Conservation (phyloP, 75 land plant genomes). For the Isoetes taiwanensis region DNA sequence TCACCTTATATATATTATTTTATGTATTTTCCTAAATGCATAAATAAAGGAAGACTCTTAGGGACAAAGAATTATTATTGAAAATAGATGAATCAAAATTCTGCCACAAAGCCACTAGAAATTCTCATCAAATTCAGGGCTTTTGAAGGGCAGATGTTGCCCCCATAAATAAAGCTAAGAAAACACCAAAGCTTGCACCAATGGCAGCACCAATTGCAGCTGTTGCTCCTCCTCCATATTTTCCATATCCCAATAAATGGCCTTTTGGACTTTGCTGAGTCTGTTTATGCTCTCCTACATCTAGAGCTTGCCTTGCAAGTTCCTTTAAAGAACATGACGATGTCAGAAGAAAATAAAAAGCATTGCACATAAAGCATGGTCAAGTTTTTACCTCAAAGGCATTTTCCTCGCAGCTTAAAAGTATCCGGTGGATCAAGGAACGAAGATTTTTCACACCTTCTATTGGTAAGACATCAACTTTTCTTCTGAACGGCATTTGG, state of each 20-base stretch:
- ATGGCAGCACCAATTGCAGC: constrained; percentile 77
- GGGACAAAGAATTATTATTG: too few species aligned
- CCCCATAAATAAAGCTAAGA: constrained; percentile 80
- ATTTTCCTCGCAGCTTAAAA: constrained; percentile 52
- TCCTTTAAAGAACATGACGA: constrained; percentile 33
- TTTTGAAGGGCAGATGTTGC: constrained; percentile 77
- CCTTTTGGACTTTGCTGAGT: constrained; percentile 9
- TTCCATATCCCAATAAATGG: constrained; percentile 27
- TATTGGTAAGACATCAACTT: constrained; percentile 41
- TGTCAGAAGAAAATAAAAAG: neutral
- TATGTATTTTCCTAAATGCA: too few species aligned
- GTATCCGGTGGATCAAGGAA: constrained; percentile 49
- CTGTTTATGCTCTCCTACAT: constrained; percentile 28
- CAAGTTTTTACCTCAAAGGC: constrained; percentile 38
- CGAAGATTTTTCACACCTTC: constrained; percentile 55
- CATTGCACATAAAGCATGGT: neutral
- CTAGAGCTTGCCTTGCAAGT: constrained; percentile 42
- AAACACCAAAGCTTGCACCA: constrained; percentile 78
- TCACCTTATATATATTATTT: too few species aligned
- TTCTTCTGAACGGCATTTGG: constrained; percentile 54
- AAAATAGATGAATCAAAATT: too few species aligned
- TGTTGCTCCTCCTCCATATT: constrained; percentile 25
- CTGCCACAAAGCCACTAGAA: too few species aligned
- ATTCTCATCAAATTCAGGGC: too few species aligned
- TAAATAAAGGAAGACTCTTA: too few species aligned